Conservation (phyloP, 768 basidiomycete species). For the Serendipita sp. region DNA sequence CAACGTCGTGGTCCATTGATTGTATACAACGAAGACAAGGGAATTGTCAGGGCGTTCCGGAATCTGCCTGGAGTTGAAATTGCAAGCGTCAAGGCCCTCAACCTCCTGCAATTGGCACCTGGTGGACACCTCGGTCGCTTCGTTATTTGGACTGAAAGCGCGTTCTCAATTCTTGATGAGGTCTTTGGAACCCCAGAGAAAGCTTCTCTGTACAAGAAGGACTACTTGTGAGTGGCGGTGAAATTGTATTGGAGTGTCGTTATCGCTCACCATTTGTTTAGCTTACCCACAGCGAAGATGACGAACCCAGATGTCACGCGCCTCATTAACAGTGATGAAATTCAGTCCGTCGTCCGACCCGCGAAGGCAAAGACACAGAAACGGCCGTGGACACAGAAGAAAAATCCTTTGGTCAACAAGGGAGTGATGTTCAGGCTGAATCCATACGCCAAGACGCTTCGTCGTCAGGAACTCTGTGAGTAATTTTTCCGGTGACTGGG, state of each 20-base stretch:
- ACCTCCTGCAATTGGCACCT: conserved; percentile 96
- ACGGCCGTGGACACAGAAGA: conserved; percentile 97
- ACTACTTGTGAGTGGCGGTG: conserved; percentile 47
- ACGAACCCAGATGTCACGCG: conserved; percentile 92
- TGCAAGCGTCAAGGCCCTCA: conserved; percentile 82
- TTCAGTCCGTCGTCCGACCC: conserved; percentile 89
- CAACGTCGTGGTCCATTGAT: conserved; percentile 95
- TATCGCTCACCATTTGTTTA: conserved; percentile 17
- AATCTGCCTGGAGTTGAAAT: conserved; percentile 98
- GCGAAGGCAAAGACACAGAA: conserved; percentile 73
- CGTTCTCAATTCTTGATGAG: conserved; percentile 83
- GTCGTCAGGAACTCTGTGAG: conserved; percentile 75
- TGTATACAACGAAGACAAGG: conserved; percentile 94
- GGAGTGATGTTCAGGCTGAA: conserved; percentile 91
- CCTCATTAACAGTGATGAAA: conserved; percentile 95
- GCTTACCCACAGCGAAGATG: conserved; percentile 92
- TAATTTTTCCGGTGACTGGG: conserved; percentile 15
- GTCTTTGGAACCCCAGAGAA: conserved; percentile 92
- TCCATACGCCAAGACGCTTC: conserved; percentile 92
- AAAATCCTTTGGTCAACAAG: conserved; percentile 94
- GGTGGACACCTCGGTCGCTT: conserved; percentile 99
- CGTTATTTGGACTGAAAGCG: conserved; percentile 96
- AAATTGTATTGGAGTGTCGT: neutral
- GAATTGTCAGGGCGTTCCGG: conserved; percentile 96
- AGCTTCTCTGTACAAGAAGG: conserved; percentile 71